Evolutionary conservation across 257 asterid genomes (phyloP).

Genomic region (Datura wrightii): DNA sequence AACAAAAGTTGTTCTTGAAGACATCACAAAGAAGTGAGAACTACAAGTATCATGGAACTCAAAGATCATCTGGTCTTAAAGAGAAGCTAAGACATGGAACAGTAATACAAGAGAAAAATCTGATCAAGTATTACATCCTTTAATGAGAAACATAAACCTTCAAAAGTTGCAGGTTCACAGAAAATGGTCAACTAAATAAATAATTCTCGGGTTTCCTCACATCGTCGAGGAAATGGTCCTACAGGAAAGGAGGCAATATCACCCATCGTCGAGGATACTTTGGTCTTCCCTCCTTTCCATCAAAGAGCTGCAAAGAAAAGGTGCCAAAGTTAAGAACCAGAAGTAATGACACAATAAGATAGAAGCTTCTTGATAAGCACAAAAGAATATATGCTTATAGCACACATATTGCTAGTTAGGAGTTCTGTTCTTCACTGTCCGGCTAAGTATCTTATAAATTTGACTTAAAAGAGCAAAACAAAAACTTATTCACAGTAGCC

Average conservation of each 20-base stretch:
- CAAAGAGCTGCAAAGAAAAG: conserved; percentile 71
- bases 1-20: conserved; percentile 13
- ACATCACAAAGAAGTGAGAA: conserved; percentile 3
- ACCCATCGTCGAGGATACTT: conserved; percentile 97
- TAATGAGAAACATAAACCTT: conserved; percentile 35
- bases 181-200: neutral
- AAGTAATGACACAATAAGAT: neutral
- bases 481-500: neutral
- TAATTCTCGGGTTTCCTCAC: neutral
- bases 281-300: conserved; percentile 90
- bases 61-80: neutral
- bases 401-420: neutral
- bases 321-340: conserved; percentile 37
- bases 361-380: neutral
- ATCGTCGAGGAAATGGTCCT: conserved; percentile 41
- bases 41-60: conserved; percentile 9
- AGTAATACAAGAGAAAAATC: conserved; percentile 19
- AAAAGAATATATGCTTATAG: neutral
- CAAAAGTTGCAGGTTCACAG: conserved; percentile 10
- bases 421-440: neutral
- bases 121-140: conserved; percentile 26
- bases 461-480: neutral
- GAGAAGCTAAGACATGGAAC: neutral
- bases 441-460: neutral
- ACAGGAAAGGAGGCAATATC: conserved; percentile 94